Conservation (phyloP, 345 rosid species). For the Melastoma malabathricum region DNA sequence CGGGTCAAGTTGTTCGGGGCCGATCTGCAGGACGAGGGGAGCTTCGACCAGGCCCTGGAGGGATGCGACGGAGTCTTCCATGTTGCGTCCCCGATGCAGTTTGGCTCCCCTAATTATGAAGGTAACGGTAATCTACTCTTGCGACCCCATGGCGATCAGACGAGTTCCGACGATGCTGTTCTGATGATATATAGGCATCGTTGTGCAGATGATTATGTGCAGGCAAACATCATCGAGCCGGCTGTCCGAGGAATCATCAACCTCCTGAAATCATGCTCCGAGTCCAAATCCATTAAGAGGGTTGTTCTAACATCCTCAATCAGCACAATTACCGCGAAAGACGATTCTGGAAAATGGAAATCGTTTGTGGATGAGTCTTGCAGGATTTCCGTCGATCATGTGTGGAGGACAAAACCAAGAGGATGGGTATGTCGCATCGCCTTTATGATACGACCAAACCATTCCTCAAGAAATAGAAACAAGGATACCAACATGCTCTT, state of each 20-base stretch:
- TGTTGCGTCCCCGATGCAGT: constrained; percentile 82
- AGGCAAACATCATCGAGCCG: constrained; percentile 42
- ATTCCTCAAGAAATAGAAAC: neutral
- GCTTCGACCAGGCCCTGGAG: constrained; percentile 64
- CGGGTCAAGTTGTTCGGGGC: constrained; percentile 56
- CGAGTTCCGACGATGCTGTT: neutral
- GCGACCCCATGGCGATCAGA: no score
- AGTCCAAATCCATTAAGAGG: constrained; percentile 52
- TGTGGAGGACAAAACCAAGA: constrained; percentile 42
- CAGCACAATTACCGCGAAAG: constrained; percentile 65
- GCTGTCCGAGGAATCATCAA: constrained; percentile 56
- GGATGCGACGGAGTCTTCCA: constrained; percentile 78
- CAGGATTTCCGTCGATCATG: constrained; percentile 34
- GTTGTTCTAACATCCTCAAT: constrained; percentile 80
- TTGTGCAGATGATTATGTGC: constrained; percentile 35
- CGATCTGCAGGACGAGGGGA: constrained; percentile 55
- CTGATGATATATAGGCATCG: constrained; percentile 2
- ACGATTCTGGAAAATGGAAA: constrained; percentile 39
- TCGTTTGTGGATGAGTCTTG: constrained; percentile 61
- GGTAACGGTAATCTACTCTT: constrained; percentile 23
- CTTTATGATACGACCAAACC: no score
- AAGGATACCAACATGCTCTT: neutral
- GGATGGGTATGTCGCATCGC: constrained; percentile 54
- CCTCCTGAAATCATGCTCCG: constrained; percentile 58
- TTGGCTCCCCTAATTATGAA: constrained; percentile 15